These are phyloP conservation scores for Candida hispaniensis DNA, from an alignment of 805 yeast species.

Conservation along the genomic window DNA sequence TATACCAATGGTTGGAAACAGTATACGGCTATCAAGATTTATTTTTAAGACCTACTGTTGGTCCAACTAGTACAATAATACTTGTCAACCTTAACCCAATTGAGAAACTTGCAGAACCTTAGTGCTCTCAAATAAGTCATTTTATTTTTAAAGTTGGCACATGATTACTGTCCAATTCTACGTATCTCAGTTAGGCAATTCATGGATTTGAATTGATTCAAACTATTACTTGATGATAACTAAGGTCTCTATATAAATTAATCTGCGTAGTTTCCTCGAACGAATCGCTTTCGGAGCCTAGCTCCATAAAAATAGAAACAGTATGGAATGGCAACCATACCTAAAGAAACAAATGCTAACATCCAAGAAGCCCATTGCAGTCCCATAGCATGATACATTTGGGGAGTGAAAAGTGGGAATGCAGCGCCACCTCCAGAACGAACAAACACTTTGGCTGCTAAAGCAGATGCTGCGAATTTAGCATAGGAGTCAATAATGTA, in stretches of 20 bases:
- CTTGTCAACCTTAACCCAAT: too few species aligned
- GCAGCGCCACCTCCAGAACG: constrained; percentile 54
- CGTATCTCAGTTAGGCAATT: too few species aligned
- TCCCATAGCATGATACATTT: constrained; percentile 41
- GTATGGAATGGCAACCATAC: constrained; percentile 43
- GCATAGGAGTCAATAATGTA: constrained; percentile 75
- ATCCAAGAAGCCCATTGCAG: constrained; percentile 46
- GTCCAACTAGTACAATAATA: too few species aligned
- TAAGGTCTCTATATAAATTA: not conserved
- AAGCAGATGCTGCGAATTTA: constrained; percentile 43
- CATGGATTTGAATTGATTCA: too few species aligned
- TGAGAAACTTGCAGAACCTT: too few species aligned
- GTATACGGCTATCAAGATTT: too few species aligned
- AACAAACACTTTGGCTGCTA: constrained; percentile 51
- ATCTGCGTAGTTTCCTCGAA: constrained; percentile 7
- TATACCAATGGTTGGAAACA: too few species aligned
- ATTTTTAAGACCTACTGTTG: too few species aligned
- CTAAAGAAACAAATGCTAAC: constrained; percentile 41
- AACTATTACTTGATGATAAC: too few species aligned
- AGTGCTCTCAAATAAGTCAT: too few species aligned
- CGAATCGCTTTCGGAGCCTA: constrained; percentile 26
- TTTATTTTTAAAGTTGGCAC: too few species aligned
- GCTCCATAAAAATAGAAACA: constrained; percentile 40
- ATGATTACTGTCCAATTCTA: too few species aligned
- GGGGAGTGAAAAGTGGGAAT: constrained; percentile 47